Percentiles rank a stretch among this genome's conserved stretches.
Conservation (phyloP, 2,329 filamentous ascomycete species). For the Cladophialophora psammophila region DNA sequence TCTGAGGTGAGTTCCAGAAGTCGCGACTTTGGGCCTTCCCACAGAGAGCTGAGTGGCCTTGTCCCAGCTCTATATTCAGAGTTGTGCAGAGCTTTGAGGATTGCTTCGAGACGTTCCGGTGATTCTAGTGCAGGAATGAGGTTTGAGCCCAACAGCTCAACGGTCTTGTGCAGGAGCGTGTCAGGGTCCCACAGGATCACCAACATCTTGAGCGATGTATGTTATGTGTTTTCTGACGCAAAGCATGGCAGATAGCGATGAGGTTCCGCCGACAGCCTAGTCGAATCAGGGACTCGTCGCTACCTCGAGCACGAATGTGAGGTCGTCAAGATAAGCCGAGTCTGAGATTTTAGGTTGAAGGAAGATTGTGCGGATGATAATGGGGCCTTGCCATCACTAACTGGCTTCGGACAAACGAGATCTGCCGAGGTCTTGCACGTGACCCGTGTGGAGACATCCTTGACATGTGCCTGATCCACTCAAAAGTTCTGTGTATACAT, state of each 20-base stretch:
- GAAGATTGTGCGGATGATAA: slow-evolving; percentile 15
- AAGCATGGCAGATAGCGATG: slow-evolving; percentile 23
- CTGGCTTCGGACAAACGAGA: slow-evolving; percentile 2
- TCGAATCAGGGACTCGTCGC: neutral
- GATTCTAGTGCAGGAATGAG: slow-evolving; percentile 39
- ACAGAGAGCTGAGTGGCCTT: slow-evolving; percentile 18
- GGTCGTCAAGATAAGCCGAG: slow-evolving; percentile 16
- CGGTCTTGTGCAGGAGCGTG: slow-evolving; percentile 39
- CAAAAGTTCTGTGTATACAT: slow-evolving; percentile 17
- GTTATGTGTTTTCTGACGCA: neutral
- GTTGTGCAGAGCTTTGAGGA: slow-evolving; percentile 33
- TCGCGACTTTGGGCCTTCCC: slow-evolving; percentile 16
- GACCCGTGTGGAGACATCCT: neutral
- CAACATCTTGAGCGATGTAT: slow-evolving; percentile 35
- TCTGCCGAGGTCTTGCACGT: neutral
- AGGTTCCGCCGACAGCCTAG: neutral
- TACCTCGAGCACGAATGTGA: neutral
- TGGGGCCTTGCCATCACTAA: slow-evolving; percentile 14
- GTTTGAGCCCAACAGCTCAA: slow-evolving; percentile 39
- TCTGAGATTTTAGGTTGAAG: slow-evolving; percentile 5
- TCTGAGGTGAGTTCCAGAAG: slow-evolving; percentile 29
- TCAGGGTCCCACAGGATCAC: slow-evolving; percentile 40
- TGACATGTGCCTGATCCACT: neutral
- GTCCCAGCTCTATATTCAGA: slow-evolving; percentile 32
- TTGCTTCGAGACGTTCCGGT: slow-evolving; percentile 37